Evolutionary conservation across 306 rosid genomes (phyloP).

Genomic region (Cyamopsis tetragonoloba): DNA sequence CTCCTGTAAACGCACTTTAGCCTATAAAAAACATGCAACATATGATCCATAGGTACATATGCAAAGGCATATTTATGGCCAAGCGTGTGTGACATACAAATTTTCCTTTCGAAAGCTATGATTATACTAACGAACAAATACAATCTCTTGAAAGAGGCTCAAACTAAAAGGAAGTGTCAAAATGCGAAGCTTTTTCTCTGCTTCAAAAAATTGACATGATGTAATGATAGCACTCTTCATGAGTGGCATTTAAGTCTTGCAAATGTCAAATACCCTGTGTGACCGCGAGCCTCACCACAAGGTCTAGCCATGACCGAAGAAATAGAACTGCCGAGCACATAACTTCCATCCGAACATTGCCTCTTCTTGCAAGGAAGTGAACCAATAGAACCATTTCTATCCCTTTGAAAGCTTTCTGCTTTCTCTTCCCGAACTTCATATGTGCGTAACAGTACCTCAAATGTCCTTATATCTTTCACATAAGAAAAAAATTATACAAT

Average conservation of each 20-base stretch:
- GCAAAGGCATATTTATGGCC: slow-evolving; percentile 5
- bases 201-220: slow-evolving; percentile 10
- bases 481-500: background rate
- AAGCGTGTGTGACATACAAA: background rate
- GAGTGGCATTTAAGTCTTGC: slow-evolving; percentile 67
- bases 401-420: slow-evolving; percentile 22
- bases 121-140: background rate
- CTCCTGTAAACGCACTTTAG: too few species aligned
- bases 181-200: background rate
- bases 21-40: too few species aligned
- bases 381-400: slow-evolving; percentile 34
- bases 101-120: background rate
- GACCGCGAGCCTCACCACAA: slow-evolving; percentile 77
- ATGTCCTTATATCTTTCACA: slow-evolving; percentile 73
- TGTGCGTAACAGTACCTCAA: slow-evolving; percentile 75
- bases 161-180: background rate
- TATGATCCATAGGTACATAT: background rate
- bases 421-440: slow-evolving; percentile 70
- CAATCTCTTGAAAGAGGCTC: background rate
- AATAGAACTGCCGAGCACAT: slow-evolving; percentile 29
- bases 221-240: slow-evolving; percentile 14
- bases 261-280: slow-evolving; percentile 87
- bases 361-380: slow-evolving; percentile 64
- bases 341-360: slow-evolving; percentile 52
- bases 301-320: slow-evolving; percentile 67